Percentiles rank a stretch among this genome's conserved stretches.
Conservation (phyloP, 805 yeast species). For the Kuraishia hungarica region DNA sequence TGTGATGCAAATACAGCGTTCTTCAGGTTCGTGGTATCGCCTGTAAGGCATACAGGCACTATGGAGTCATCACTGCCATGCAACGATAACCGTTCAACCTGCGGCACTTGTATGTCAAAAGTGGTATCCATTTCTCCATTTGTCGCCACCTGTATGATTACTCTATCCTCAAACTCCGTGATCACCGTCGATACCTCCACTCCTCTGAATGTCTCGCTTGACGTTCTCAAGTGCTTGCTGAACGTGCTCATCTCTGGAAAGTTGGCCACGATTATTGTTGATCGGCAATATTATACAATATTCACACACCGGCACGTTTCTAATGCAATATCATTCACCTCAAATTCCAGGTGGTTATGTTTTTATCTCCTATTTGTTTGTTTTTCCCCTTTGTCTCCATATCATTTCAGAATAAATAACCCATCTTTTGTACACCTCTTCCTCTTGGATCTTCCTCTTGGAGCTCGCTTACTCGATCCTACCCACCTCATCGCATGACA, state of each 20-base stretch:
- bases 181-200: conserved; percentile 4
- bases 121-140: conserved; percentile 41
- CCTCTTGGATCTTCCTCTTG: no score
- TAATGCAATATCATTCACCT: no score
- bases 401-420: no score
- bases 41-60: conserved; percentile 29
- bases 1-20: conserved; percentile 39
- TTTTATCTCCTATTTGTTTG: background rate
- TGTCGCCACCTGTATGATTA: conserved; percentile 29
- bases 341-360: no score
- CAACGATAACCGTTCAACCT: background rate
- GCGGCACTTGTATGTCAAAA: conserved; percentile 8
- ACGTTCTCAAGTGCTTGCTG: background rate
- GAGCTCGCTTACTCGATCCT: no score
- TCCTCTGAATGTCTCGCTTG: background rate
- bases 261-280: no score
- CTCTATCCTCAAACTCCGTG: conserved; percentile 27
- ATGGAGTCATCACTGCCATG: conserved; percentile 2
- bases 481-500: background rate
- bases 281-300: no score
- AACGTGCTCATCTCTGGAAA: background rate
- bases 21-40: conserved; percentile 34
- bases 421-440: no score
- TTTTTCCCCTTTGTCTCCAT: no score
- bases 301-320: no score